phyloP scores from a whole-genome alignment of 2,329 filamentous ascomycete species.

The Aspergillus aculeatus region DNA sequence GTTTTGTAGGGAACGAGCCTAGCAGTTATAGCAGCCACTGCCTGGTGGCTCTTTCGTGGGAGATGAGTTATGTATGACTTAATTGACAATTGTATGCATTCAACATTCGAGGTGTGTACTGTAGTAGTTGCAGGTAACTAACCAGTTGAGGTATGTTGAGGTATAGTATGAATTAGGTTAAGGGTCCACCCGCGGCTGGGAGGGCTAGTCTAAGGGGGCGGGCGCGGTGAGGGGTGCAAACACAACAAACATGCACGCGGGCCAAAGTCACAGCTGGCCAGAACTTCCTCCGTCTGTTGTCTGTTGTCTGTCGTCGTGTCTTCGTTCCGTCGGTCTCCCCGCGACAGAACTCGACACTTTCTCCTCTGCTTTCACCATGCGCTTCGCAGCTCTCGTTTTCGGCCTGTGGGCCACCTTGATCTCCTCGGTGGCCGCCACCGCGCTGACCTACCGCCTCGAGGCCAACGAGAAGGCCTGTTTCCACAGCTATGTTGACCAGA shows the following conservation, averaged over 20 bases:
- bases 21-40: background rate
- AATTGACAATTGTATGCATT: background rate
- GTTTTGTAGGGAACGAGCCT: slow-evolving; percentile 4
- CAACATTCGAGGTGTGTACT: too few relatives aligned
- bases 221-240: slow-evolving; percentile 26
- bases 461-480: slow-evolving; percentile 97
- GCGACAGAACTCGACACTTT: slow-evolving; percentile 12
- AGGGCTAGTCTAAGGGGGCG: background rate
- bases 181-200: background rate
- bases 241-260: slow-evolving; percentile 29
- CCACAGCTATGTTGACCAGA: slow-evolving; percentile 74
- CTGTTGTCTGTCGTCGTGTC: slow-evolving; percentile 8
- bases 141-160: too few relatives aligned
- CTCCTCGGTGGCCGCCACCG: slow-evolving; percentile 76
- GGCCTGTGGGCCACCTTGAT: slow-evolving; percentile 71
- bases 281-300: slow-evolving; percentile 28
- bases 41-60: background rate
- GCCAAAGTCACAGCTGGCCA: slow-evolving; percentile 33
- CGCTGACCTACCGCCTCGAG: slow-evolving; percentile 86
- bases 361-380: slow-evolving; percentile 54
- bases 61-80: slow-evolving; percentile 3
- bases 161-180: background rate
- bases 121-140: too few relatives aligned
- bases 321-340: slow-evolving; percentile 13
- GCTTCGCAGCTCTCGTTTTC: slow-evolving; percentile 59